Evolutionary conservation across 768 basidiomycete genomes (phyloP).

Genomic region (Tricholoma matsutake): DNA sequence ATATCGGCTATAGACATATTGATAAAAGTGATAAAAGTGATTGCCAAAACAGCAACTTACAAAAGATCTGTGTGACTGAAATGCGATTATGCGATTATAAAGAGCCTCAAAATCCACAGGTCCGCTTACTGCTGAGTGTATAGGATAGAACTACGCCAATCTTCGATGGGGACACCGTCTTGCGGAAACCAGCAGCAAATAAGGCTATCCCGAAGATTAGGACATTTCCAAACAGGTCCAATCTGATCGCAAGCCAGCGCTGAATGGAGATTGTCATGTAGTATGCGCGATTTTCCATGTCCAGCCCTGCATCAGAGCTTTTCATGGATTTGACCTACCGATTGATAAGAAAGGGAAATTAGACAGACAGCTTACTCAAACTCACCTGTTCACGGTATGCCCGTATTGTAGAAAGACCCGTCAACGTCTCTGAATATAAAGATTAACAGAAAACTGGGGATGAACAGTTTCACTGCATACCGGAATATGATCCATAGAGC

Average conservation of each 20-base stretch:
- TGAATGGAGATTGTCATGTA: conserved; percentile 65
- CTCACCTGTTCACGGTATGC: conserved; percentile 55
- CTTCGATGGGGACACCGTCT: conserved; percentile 53
- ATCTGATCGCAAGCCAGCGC: conserved; percentile 58
- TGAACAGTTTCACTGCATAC: conserved; percentile 26
- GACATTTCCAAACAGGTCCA: conserved; percentile 67
- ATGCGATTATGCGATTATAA: neutral
- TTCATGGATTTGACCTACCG: conserved; percentile 44
- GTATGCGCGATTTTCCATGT: conserved; percentile 61
- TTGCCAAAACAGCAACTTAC: conserved; percentile 30
- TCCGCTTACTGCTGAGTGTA: conserved; percentile 44
- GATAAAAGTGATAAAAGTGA: neutral
- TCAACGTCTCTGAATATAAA: conserved; percentile 47
- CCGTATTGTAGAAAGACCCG: conserved; percentile 60
- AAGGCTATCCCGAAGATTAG: conserved; percentile 67
- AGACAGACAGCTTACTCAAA: neutral
- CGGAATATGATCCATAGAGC: conserved; percentile 56
- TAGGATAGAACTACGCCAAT: conserved; percentile 62
- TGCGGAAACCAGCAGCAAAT: conserved; percentile 62
- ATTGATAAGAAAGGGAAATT: neutral
- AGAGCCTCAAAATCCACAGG: neutral
- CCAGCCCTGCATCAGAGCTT: conserved; percentile 51
- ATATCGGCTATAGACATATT: conserved; percentile 40
- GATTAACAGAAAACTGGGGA: neutral
- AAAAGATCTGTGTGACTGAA: conserved; percentile 51